Conservation (phyloP, 202 grass and related monocot species). For the Schoenoplectus tabernaemontani region DNA sequence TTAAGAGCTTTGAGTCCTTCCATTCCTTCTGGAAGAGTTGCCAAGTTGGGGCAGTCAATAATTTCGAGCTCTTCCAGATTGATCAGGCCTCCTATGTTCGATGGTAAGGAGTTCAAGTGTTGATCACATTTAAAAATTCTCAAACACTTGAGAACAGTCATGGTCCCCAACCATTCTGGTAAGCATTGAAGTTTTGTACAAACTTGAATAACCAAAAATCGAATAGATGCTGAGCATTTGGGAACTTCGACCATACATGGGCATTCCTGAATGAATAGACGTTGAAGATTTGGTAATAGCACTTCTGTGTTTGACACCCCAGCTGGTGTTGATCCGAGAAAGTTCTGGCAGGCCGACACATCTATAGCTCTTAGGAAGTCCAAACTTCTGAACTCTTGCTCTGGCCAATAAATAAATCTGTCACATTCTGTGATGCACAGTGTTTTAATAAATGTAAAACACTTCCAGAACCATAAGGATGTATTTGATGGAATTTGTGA, state of each 20-base stretch:
- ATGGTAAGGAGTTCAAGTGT: neutral
- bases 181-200: neutral
- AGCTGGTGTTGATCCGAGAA: neutral
- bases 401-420: conserved; percentile 16
- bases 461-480: neutral
- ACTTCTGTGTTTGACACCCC: neutral
- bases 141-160: neutral
- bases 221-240: neutral
- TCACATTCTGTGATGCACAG: rapidly evolving
- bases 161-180: neutral
- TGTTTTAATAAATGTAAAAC: neutral
- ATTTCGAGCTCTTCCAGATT: neutral
- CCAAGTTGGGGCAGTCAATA: neutral
- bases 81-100: neutral
- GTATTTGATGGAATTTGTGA: neutral
- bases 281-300: conserved; percentile 4
- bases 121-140: rapidly evolving
- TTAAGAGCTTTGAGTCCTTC: neutral
- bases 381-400: conserved; percentile 16
- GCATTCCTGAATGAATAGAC: rapidly evolving
- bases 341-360: rapidly evolving
- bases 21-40: neutral
- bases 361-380: neutral
- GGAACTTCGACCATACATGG: conserved; percentile 7
- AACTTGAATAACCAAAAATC: rapidly evolving